Evolutionary conservation across 2,329 filamentous ascomycete species (phyloP), one percentile per base, ranked within the genome.

Genomic region (Thyridium curvatum): DNA sequence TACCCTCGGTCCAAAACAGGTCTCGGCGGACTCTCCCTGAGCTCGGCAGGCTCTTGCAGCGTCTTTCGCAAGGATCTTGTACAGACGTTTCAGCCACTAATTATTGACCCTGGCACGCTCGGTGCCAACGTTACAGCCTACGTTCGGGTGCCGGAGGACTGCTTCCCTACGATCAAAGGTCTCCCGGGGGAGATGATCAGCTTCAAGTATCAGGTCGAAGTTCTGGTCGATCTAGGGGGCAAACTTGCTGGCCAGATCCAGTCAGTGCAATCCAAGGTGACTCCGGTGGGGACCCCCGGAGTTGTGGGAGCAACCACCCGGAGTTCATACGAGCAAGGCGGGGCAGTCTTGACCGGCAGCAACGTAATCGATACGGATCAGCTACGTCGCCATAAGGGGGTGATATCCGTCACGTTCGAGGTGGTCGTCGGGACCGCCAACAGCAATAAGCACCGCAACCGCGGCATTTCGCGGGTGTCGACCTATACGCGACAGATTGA

Each of bases 61-160:
- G 77, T 93, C n/a, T 97, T 96, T 58, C 84, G 93, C 39, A 97
- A 97, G 59, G 93, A 98, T 58, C 68, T 98, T 4, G 84, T 86
- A 4, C 93, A 98, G 59, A 83, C 85, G 1, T 88, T 94, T 41
- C 84, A 86, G 15, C 90, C 93, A 4, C 70, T 98, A 34, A 87
- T 96, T 39, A 82, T 97, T 39, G 84, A 97, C 53, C 91, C 90
- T 1, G 67, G 61, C 18, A 89, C 82, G 1, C 71, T 96, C 48
- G 84, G 81, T 15, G 81, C 89, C 2, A 83, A 84, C 34, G 79
- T 97, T 32, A 93, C 83, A 13, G 84, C 89, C 4, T 84, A 85
- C 3, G 79, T 98, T 13, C 81, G 87, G 49, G 78, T 97, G 3
- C 93, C 93, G 0, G 88, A 94, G 46, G 87, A 95, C 53, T 81